Evolutionary conservation across 2,329 filamentous ascomycete genomes (phyloP).

Genomic region (Colletotrichum simmondsii): DNA sequence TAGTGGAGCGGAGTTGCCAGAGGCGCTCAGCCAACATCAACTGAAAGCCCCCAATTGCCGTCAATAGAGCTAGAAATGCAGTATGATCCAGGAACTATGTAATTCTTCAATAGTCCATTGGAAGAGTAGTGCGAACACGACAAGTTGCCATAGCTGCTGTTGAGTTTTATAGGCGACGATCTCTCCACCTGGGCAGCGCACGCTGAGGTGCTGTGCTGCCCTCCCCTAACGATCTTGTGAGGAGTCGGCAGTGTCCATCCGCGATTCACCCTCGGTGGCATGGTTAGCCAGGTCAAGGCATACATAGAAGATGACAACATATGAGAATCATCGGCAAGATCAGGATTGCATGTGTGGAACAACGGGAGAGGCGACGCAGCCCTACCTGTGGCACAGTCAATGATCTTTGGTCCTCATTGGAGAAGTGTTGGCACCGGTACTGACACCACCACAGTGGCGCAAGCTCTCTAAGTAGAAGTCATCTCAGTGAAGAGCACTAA

Average conservation of each 20-base stretch:
- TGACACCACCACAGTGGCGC: not conserved
- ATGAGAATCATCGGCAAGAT: not conserved
- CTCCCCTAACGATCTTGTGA: too few relatives aligned
- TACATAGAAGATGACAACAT: not conserved
- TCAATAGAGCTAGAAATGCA: not conserved
- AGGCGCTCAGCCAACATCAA: not conserved
- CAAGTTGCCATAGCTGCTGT: not conserved
- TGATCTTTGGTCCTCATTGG: not conserved
- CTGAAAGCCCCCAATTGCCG: not conserved
- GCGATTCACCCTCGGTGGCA: not conserved
- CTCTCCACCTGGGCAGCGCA: not conserved
- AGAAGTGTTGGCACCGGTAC: too few relatives aligned
- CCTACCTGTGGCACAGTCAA: not conserved
- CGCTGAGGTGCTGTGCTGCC: not conserved
- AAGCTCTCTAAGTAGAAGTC: not conserved
- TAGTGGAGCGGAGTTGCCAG: not conserved
- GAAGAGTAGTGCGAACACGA: not conserved
- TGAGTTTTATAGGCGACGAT: not conserved
- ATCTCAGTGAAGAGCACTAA: not conserved
- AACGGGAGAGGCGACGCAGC: not conserved
- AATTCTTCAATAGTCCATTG: not conserved
- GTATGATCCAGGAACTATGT: not conserved
- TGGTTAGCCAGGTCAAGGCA: too few relatives aligned
- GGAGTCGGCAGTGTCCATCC: too few relatives aligned
- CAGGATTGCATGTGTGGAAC: not conserved